phyloP scores from a whole-genome alignment of 2,329 filamentous ascomycete species.

The Spiromastix sp. region DNA sequence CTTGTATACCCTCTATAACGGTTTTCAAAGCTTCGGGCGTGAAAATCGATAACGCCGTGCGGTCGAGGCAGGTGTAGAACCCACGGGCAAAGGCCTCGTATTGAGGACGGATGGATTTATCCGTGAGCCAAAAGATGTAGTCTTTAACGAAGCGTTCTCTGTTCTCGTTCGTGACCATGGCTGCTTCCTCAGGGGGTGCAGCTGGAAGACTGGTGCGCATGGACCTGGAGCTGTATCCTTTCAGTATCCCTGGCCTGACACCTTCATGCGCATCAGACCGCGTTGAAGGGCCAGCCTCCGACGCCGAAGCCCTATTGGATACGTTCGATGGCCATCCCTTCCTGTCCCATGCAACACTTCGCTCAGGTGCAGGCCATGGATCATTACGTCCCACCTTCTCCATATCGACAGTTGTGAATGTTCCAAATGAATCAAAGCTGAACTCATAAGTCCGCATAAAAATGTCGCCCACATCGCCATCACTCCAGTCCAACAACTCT shows the following conservation, averaged over 20 bases:
- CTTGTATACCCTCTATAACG: conserved; percentile 71
- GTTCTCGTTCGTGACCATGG: conserved; percentile 71
- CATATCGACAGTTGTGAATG: conserved; percentile 46
- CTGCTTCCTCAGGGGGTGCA: conserved; percentile 42
- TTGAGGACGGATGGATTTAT: conserved; percentile 66
- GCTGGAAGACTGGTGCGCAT: conserved; percentile 18
- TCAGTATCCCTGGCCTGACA: conserved; percentile 14
- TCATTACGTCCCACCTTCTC: conserved; percentile 29
- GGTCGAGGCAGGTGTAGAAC: conserved; percentile 64
- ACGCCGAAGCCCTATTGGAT: conserved; percentile 1
- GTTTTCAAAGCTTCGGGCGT: conserved; percentile 60
- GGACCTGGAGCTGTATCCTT: conserved; percentile 17
- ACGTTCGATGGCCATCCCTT: conserved; percentile 5
- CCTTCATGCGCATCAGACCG: conserved; percentile 3
- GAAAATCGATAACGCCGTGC: conserved; percentile 61
- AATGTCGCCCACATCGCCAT: conserved; percentile 69
- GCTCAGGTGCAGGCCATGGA: conserved; percentile 21
- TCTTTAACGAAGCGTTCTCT: conserved; percentile 68
- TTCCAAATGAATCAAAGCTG: conserved; percentile 52
- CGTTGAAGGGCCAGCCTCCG: conserved; percentile 4
- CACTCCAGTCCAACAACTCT: conserved; percentile 64
- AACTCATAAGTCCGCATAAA: conserved; percentile 84
- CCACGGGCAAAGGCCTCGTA: conserved; percentile 71
- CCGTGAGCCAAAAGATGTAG: conserved; percentile 75
- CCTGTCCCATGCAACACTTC: conserved; percentile 9